These are phyloP conservation scores for Wallacemonas sp. DNA, from an alignment of 208 protist genomes.

Conservation along the genomic window DNA sequence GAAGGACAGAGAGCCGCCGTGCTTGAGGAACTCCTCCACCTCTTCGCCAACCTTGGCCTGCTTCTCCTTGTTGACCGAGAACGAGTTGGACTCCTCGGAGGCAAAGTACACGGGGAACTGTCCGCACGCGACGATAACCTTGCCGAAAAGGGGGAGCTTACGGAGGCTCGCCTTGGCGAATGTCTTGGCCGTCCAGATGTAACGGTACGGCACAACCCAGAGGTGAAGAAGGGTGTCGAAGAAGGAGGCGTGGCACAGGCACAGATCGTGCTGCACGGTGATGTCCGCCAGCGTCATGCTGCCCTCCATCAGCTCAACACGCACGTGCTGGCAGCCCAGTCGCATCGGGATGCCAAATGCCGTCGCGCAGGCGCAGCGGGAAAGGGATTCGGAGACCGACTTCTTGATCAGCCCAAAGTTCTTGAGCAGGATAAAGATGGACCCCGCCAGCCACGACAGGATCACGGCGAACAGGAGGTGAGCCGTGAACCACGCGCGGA, in stretches of 20 bases:
- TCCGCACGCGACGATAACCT: slow-evolving; percentile 62
- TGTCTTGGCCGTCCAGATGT: slow-evolving; percentile 60
- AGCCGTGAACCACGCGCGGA: slow-evolving; percentile 62
- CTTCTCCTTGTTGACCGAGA: slow-evolving; percentile 81
- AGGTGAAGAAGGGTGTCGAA: slow-evolving; percentile 83
- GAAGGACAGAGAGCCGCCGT: slow-evolving; percentile 72
- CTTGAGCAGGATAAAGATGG: slow-evolving; percentile 24
- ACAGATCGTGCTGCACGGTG: slow-evolving; percentile 52
- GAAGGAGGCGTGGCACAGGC: slow-evolving; percentile 86
- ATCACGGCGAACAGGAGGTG: slow-evolving; percentile 49
- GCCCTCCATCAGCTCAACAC: slow-evolving; percentile 53
- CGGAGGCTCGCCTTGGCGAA: slow-evolving; percentile 75
- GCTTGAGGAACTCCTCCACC: slow-evolving; percentile 57
- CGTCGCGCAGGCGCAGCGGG: slow-evolving; percentile 36
- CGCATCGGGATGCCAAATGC: slow-evolving; percentile 52
- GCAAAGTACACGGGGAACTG: slow-evolving; percentile 89
- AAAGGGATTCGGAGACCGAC: slow-evolving; percentile 32
- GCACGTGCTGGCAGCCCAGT: slow-evolving; percentile 60
- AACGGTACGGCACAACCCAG: slow-evolving; percentile 47
- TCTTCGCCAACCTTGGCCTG: slow-evolving; percentile 63
- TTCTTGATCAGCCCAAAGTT: slow-evolving; percentile 26
- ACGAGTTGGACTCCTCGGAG: slow-evolving; percentile 45
- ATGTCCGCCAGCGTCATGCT: slow-evolving; percentile 59
- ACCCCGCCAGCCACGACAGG: slow-evolving; percentile 28
- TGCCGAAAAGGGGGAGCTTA: slow-evolving; percentile 75